Conservation (phyloP, 148 eudicot species). For the Rhododendron williamsianum region DNA sequence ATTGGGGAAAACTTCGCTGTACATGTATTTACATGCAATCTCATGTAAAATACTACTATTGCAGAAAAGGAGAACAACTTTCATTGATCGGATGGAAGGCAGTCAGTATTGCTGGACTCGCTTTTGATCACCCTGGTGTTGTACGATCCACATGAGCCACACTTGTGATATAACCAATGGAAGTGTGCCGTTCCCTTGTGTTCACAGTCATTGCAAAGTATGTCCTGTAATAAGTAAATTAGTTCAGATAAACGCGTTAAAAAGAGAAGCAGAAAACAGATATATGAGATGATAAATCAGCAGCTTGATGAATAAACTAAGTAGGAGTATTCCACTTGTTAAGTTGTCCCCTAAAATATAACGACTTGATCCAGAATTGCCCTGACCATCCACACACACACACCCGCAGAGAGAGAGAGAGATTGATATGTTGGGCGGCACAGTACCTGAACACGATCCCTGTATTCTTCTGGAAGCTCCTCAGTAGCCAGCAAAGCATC, state of each 20-base stretch:
- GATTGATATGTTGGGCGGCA: background rate
- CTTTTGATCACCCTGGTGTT: slow-evolving; percentile 81
- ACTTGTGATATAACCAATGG: slow-evolving; percentile 98
- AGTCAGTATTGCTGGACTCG: slow-evolving; percentile 27
- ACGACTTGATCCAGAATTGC: background rate
- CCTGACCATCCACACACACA: background rate
- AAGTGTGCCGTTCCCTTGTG: slow-evolving; percentile 68
- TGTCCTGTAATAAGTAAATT: slow-evolving; percentile 40
- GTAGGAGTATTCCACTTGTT: no score
- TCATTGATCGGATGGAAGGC: slow-evolving; percentile 28
- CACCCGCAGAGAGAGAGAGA: background rate
- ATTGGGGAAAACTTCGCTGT: slow-evolving; percentile 1
- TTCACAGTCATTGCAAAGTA: slow-evolving; percentile 90
- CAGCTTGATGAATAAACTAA: background rate
- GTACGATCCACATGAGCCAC: slow-evolving; percentile 77
- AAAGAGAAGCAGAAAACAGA: background rate
- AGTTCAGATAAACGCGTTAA: background rate
- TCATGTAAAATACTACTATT: background rate
- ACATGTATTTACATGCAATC: slow-evolving; percentile 15
- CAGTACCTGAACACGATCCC: slow-evolving; percentile 61
- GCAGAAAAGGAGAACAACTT: background rate
- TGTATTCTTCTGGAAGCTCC: slow-evolving; percentile 82
- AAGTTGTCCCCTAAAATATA: background rate
- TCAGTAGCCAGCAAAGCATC: slow-evolving; percentile 85
- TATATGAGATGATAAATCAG: background rate